Base-by-base conservation (phyloP, 1,284 basidiomycete species). In the Hymenochaete sp. region DNA sequence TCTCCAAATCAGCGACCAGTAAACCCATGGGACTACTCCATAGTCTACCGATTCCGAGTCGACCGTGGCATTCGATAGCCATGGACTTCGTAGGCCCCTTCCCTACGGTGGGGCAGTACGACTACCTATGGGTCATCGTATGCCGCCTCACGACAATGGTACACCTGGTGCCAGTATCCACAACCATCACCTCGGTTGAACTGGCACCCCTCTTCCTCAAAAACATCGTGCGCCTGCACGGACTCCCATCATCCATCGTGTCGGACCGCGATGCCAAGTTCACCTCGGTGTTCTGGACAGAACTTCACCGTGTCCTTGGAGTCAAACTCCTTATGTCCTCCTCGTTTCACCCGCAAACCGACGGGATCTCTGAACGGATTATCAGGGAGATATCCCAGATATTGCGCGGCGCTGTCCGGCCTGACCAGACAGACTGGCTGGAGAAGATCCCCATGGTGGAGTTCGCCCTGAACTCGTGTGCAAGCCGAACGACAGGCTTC, bases 391-490 rank as follows among this genome's bases (percentile, higher is more conserved):
- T 67, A 1, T 59, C 55, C 31, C 64, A 67, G 27, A 47, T 46
- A 21, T 36, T 70, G 0, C 55, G 58, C 1, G 62, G 57, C 41
- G 59, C 62, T 47, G 55, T 60, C n/a, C 53, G 60, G 11, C 55
- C 61, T 24, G 52, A 64, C 25, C 70, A 68, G 44, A 53, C 54
- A 37, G 59, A 65, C 10, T 72, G 68, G 67, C 40, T 52, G 0
- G 19, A 45, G 0, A 54, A 60, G 0, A 53, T 72, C 0, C 65
- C 64, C 0, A 36, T 56, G 0, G 59, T 69, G 0, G 58, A 59
- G 22, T 71, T 71, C 41, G 54, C 57, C 2, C 62, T 67, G 25
- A 71, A 71, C 59, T 67, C 66, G 39, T 53, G 56, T 0, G 36
- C 58, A 0, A 64, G 53, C 19, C 33, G 37, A 39, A 54, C 62